phyloP scores from a whole-genome alignment of 148 eudicot genomes.

The Cornus kousa region DNA sequence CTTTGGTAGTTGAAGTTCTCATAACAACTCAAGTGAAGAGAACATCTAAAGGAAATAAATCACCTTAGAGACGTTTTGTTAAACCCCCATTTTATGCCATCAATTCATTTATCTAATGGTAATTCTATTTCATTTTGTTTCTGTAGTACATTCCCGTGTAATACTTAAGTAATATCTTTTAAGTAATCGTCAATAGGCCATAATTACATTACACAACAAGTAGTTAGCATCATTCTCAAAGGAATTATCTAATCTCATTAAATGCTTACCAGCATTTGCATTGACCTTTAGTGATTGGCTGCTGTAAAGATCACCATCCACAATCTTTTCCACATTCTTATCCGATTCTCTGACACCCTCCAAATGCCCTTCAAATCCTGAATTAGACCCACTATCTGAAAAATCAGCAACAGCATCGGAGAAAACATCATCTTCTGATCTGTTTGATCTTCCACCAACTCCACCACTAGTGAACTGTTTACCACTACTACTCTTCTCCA shows the following conservation, averaged over 20 bases:
- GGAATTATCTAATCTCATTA: not conserved
- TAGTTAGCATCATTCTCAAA: not conserved
- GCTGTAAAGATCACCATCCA: constrained; percentile 20
- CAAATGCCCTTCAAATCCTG: constrained; percentile 25
- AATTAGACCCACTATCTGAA: constrained; percentile 32
- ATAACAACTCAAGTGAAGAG: not conserved
- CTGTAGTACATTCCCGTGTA: not conserved
- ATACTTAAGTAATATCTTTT: not conserved
- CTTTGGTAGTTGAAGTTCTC: not conserved
- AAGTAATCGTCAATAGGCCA: not conserved
- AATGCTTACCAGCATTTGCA: constrained; percentile 36
- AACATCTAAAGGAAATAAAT: not conserved
- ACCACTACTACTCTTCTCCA: constrained; percentile 36
- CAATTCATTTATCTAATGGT: not conserved
- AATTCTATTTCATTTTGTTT: not conserved
- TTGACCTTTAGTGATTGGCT: constrained; percentile 10
- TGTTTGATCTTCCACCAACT: constrained; percentile 40
- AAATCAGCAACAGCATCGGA: constrained; percentile 70
- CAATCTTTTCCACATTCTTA: constrained; percentile 26
- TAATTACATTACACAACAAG: not conserved
- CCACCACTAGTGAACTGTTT: constrained; percentile 45
- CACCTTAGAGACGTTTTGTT: not conserved
- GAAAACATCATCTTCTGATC: constrained; percentile 71
- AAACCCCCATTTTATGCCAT: no score
- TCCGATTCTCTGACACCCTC: constrained; percentile 31